Percentiles rank a stretch among this genome's conserved stretches.
These are phyloP conservation scores for Dittrichia graveolens DNA, from an alignment of 129 eudicot genomes.

Conservation along the genomic window DNA sequence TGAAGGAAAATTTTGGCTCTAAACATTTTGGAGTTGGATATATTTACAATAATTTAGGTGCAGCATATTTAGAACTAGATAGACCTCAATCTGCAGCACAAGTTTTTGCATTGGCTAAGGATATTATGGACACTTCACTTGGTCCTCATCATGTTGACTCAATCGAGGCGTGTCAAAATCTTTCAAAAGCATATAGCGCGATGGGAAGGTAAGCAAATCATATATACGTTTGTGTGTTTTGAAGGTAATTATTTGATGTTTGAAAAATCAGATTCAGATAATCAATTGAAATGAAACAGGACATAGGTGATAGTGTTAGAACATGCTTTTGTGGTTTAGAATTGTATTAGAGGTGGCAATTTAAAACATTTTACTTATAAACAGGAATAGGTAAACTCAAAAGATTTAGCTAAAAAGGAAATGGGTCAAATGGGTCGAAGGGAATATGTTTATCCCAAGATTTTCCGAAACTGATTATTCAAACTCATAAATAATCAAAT, in stretches of 20 bases:
- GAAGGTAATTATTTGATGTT: background rate
- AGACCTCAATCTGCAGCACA: conserved; percentile 94
- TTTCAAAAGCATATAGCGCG: conserved; percentile 88
- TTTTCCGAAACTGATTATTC: background rate
- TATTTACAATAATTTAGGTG: conserved; percentile 82
- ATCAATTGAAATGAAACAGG: background rate
- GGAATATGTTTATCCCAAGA: background rate
- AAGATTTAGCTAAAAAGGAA: conserved; percentile 6
- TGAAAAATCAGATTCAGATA: background rate
- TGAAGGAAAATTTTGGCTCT: conserved; percentile 84
- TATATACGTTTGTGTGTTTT: background rate
- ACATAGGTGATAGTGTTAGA: background rate
- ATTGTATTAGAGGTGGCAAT: background rate
- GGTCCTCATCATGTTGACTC: conserved; percentile 91
- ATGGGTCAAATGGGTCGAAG: background rate
- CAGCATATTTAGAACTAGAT: conserved; percentile 82
- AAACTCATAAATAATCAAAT: background rate
- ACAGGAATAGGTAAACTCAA: background rate
- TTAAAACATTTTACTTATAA: background rate
- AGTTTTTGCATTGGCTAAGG: conserved; percentile 86
- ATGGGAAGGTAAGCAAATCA: conserved; percentile 67
- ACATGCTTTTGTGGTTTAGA: background rate
- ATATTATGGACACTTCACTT: conserved; percentile 84
- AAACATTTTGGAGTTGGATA: conserved; percentile 90
- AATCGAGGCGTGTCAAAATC: conserved; percentile 83